Evolutionary conservation across 2,329 filamentous ascomycete species (phyloP).

Genomic region (Cryphonectria radicalis): DNA sequence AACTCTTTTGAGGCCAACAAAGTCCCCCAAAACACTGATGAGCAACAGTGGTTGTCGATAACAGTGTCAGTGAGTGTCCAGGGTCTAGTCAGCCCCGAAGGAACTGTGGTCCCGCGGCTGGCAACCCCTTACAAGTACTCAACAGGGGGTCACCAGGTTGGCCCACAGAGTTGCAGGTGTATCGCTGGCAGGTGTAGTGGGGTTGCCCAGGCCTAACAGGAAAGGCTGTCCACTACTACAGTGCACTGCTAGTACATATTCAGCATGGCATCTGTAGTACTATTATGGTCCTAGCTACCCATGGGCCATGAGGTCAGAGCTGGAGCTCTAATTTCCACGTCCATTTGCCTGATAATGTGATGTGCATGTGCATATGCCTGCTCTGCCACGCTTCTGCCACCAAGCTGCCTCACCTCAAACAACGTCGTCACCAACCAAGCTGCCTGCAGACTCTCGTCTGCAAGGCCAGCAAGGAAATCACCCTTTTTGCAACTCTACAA

Average conservation of each 20-base stretch:
- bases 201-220: not conserved
- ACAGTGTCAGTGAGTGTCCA: not conserved
- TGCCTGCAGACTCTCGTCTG: slow-evolving; percentile 21
- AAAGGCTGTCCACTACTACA: not conserved
- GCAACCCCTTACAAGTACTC: not conserved
- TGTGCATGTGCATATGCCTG: not conserved
- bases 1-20: not conserved
- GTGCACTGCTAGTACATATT: not conserved
- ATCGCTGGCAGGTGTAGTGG: not conserved
- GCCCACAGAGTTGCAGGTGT: not conserved
- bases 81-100: not conserved
- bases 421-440: not conserved
- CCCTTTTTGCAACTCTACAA: not conserved
- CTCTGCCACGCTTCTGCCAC: not conserved
- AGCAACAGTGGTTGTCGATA: not conserved
- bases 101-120: not conserved
- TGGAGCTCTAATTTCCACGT: slow-evolving; percentile 13
- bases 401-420: not conserved
- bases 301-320: slow-evolving; percentile 14
- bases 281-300: not conserved
- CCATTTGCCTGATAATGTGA: not conserved
- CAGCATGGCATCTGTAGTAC: no score
- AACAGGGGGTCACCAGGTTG: not conserved
- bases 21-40: not conserved
- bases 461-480: slow-evolving; percentile 3